Evolutionary conservation across 306 rosid genomes (phyloP).

Genomic region (cucumber (Cucumis sativus)): DNA sequence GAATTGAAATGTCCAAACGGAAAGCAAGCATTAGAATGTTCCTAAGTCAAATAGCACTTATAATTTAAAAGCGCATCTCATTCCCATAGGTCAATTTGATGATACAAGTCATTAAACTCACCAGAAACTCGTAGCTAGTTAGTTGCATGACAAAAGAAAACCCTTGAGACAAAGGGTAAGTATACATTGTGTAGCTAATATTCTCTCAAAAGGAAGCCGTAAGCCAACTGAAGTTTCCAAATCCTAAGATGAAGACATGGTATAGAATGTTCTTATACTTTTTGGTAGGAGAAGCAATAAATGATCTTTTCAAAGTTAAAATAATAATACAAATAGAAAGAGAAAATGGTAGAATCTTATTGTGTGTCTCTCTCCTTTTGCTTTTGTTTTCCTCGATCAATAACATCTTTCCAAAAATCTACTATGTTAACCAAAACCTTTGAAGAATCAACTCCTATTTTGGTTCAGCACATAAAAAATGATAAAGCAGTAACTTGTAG

Average conservation of each 20-base stretch:
- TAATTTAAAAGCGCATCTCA: not conserved
- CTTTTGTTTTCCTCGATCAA: not conserved
- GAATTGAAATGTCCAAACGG: not conserved
- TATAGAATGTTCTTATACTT: not conserved
- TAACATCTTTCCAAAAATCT: not conserved
- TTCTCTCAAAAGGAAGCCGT: not conserved
- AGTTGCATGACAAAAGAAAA: not conserved
- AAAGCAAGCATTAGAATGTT: not conserved
- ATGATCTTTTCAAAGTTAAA: not conserved
- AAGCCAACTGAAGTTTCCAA: not conserved
- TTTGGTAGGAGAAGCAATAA: not conserved
- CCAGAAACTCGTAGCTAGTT: not conserved
- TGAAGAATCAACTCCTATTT: not conserved
- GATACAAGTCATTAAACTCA: not conserved
- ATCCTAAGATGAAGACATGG: not conserved
- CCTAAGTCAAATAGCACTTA: not conserved
- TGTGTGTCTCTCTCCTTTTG: not conserved
- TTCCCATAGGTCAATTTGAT: not conserved
- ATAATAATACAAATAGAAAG: not conserved
- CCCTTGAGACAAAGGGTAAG: not conserved
- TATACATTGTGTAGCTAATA: not conserved
- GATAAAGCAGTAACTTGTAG: not conserved
- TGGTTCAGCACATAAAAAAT: not conserved
- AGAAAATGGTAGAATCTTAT: not conserved
- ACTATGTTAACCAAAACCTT: not conserved